Evolutionary conservation across 2,329 filamentous ascomycete species (phyloP).

Genomic region (Paraconiothyrium brasiliense): DNA sequence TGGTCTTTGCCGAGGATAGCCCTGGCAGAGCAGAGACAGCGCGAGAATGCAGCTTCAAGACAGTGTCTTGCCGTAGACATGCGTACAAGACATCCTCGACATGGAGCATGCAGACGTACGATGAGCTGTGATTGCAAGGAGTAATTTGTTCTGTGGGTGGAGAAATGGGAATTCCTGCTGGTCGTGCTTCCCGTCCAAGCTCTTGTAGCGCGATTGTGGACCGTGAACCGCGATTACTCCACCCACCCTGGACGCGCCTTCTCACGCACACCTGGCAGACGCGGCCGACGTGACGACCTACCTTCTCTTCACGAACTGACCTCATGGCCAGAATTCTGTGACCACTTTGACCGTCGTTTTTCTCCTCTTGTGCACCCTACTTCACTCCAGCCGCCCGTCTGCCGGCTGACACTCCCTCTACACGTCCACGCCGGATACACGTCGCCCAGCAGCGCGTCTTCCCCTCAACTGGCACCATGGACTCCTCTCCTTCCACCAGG

Average conservation of each 20-base stretch:
- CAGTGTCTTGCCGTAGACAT: conserved; percentile 6
- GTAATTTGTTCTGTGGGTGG: conserved; percentile 20
- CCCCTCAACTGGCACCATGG: conserved; percentile 40
- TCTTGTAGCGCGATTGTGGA: conserved; percentile 13
- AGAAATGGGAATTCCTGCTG: conserved; percentile 23
- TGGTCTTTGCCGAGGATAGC: conserved; percentile 23
- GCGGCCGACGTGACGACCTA: conserved; percentile 37
- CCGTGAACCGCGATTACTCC: conserved; percentile 28
- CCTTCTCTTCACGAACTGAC: conserved; percentile 41
- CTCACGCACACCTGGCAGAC: conserved; percentile 15
- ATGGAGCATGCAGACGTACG: not conserved
- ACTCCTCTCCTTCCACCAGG: conserved; percentile 40
- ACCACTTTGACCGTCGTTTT: conserved; percentile 30
- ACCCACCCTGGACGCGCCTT: conserved; percentile 38
- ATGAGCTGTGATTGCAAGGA: conserved; percentile 14
- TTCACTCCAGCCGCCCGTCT: conserved; percentile 25
- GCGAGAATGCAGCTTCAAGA: conserved; percentile 5
- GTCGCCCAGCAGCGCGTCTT: conserved; percentile 40
- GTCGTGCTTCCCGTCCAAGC: conserved; percentile 40
- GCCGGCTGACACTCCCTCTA: conserved; percentile 36
- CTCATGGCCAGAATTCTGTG: conserved; percentile 47
- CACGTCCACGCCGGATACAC: conserved; percentile 34
- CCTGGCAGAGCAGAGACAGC: conserved; percentile 5
- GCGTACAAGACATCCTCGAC: conserved; percentile 9
- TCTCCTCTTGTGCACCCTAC: conserved; percentile 27